Evolutionary conservation across 129 eudicot species (phyloP), one percentile per base, ranked within the genome.

Genomic region (Pulicaria dysenterica): DNA sequence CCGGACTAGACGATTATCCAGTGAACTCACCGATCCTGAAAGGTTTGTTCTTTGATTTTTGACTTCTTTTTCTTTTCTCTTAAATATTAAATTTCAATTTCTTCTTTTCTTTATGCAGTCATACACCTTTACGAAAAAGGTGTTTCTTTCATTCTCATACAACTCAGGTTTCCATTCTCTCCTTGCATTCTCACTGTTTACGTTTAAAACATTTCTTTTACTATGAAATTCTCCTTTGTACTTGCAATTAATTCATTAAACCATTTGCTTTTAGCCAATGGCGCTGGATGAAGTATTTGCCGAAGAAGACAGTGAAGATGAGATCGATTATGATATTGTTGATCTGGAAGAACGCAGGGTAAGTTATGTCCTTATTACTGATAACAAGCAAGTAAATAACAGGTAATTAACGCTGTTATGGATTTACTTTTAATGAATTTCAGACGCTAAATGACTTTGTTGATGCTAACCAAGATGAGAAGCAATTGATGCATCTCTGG

Each of bases 371-470:
- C 50, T 42, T 62, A 13, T 58, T 7, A 12, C 38, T 43, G 17
- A 55, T 42, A 41, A 15, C 19, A 24, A 42, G 24, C 56, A 24
- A 49, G 13, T 15, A 37, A 37, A 24, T 47, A 56, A 24, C 31
- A n/a, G n/a, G n/a, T n/a, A n/a, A n/a, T n/a, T 24, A 1, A 2
- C 31, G 31, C 31, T 24, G 31, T 24, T 24, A 24, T 24, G 31
- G 31, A 24, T 24, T 24, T 40, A 67, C 48, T 24, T 10, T 67
- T 19, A 43, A 58, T 40, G 45, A 81, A 41, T 67, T 69, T 78
- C 89, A 95, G 99, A 88, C 91, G 97, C 94, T 95, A 53, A 96
- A 95, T 81, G 99, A 95, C 83, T 95, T 90, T 78, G 87, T 95
- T 60, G 99, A 95, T 78, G 97, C 88, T 17, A 75, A 91, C 57